phyloP scores from a whole-genome alignment of 2,329 filamentous ascomycete species.

The Colletotrichum theobromicola region DNA sequence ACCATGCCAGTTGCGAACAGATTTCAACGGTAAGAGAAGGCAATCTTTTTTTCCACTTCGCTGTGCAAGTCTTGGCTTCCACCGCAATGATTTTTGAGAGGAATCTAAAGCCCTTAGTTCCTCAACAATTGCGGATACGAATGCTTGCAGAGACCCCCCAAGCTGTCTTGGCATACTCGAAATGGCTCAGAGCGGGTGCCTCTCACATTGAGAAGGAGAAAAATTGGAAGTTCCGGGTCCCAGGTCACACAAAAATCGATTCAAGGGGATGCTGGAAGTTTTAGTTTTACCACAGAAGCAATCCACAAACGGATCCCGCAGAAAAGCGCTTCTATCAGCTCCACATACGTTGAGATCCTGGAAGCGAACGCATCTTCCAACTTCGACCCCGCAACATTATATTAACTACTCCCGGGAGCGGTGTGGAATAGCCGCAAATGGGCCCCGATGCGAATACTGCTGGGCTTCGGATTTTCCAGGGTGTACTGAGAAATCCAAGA shows the following conservation, averaged over 20 bases:
- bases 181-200: background rate
- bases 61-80: background rate
- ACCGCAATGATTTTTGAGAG: background rate
- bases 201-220: background rate
- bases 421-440: background rate
- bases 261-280: background rate
- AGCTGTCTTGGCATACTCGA: background rate
- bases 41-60: background rate
- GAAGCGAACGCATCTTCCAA: background rate
- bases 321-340: background rate
- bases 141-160: background rate
- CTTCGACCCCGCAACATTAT: background rate
- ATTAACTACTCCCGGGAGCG: background rate
- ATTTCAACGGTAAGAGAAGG: background rate
- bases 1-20: background rate
- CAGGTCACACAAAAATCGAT: background rate
- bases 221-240: background rate
- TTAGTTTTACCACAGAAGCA: background rate
- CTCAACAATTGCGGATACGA: slow-evolving; percentile 9
- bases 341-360: slow-evolving; percentile 12
- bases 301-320: background rate
- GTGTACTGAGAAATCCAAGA: background rate
- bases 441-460: background rate
- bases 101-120: background rate
- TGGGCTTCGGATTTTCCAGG: background rate